A percentile compares a stretch with the other conserved stretches of the same genome.
phyloP scores from a whole-genome alignment of 1,284 basidiomycete species.

The Mycena citricolor region DNA sequence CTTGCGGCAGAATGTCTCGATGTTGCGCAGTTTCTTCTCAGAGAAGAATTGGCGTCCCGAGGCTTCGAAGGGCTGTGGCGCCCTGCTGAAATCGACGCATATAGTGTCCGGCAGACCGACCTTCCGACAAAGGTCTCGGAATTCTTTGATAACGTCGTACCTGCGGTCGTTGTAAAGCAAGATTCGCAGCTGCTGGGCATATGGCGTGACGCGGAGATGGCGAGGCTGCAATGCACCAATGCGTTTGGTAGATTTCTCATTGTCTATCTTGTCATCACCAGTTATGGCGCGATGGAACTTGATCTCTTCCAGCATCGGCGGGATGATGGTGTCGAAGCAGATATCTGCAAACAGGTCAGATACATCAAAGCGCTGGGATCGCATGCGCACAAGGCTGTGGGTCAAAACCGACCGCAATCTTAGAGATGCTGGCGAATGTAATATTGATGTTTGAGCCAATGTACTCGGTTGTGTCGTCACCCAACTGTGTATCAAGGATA shows the following conservation, averaged over 20 bases:
- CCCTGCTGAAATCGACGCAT: slow-evolving; percentile 30
- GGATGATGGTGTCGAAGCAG: slow-evolving; percentile 63
- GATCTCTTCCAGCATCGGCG: slow-evolving; percentile 60
- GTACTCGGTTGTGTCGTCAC: slow-evolving; percentile 52
- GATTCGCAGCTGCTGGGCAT: slow-evolving; percentile 65
- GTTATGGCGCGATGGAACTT: slow-evolving; percentile 53
- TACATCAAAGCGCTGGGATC: slow-evolving; percentile 21
- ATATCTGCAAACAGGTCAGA: slow-evolving; percentile 41
- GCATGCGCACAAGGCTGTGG: slow-evolving; percentile 41
- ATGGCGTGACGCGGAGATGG: slow-evolving; percentile 58
- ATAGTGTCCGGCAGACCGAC: slow-evolving; percentile 40
- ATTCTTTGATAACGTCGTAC: slow-evolving; percentile 43
- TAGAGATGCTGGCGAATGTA: slow-evolving; percentile 56
- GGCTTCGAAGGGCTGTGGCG: slow-evolving; percentile 42
- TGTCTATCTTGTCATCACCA: slow-evolving; percentile 37
- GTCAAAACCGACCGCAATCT: slow-evolving; percentile 58
- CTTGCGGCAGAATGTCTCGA: slow-evolving; percentile 42
- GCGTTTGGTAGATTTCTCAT: slow-evolving; percentile 50
- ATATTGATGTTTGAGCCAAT: slow-evolving; percentile 51
- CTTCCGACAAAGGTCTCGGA: slow-evolving; percentile 50
- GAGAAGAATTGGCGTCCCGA: slow-evolving; percentile 49
- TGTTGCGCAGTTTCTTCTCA: slow-evolving; percentile 41
- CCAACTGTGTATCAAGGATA: too few relatives aligned
- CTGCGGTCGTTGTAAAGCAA: slow-evolving; percentile 45
- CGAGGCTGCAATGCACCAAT: slow-evolving; percentile 53